Base-by-base conservation (phyloP, 495 filamentous ascomycete species). In the Immersiella caudata region DNA sequence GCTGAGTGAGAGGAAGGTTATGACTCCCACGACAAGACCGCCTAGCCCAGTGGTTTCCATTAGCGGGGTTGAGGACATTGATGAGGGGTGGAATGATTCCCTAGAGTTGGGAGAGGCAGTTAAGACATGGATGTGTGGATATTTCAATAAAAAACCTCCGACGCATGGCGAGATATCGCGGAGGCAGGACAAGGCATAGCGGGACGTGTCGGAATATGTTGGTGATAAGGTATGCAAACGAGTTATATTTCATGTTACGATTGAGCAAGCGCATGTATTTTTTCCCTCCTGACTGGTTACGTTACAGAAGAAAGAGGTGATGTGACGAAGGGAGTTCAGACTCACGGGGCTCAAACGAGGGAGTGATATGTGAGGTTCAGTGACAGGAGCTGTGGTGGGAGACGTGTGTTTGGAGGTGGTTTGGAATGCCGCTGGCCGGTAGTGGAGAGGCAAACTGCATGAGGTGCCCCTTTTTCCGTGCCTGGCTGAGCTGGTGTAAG, bases 351-450 rank as follows among this genome's bases (percentile, higher is more conserved):
- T 56, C 14, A 25, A 22, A 55, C 51, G 22, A 55, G 25, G 55
- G 25, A 29, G 25, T 22, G 57, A 21, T 27, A 25, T 18, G 25
- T n/a, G 40, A 46, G 40, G 40, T 46, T 46, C 5, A 12, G 40
- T 18, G 40, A 46, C 2, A 6, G 56, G 24, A 58, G 26, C 18
- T 12, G 25, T 5, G 18, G 26, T 35, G 56, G 11, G 40, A 12
- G 40, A 46, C 5, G 26, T 29, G 26, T 59, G 33, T 59, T 59
- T 59, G 27, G 26, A n/a, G 33, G 57, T 59, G 57, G 57, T 59
- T 33, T 59, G 57, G 26, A 35, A 59, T 59, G 57, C 57, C 57
- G 57, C 57, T 33, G 57, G 9, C 26, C 26, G 57, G 21, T 18
- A 26, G 57, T 2, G 9, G 2, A 14, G 40, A 18, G 40, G 40